Evolutionary conservation across 179 eudicot species (phyloP).

Genomic region (Dionaea muscipula): DNA sequence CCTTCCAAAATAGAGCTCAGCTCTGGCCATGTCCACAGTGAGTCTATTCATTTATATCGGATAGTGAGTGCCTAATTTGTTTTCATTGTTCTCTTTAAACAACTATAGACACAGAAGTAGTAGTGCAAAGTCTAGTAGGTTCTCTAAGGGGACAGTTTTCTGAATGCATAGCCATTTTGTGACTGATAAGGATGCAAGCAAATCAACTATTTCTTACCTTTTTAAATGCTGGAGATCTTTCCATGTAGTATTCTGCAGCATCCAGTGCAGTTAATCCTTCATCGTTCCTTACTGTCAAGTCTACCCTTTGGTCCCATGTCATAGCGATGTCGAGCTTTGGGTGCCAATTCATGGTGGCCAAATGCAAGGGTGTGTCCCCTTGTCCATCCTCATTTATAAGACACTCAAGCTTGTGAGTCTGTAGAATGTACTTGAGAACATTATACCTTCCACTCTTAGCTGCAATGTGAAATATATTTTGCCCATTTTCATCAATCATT

Average conservation of each 20-base stretch:
- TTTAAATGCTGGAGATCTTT: slow-evolving; percentile 1
- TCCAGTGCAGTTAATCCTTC: slow-evolving; percentile 10
- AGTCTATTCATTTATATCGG: no score
- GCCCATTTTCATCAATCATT: slow-evolving; percentile 6
- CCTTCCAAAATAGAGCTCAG: no score
- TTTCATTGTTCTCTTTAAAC: no score
- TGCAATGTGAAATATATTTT: slow-evolving; percentile 11
- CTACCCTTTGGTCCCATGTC: slow-evolving; percentile 21
- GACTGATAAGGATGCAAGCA: background rate
- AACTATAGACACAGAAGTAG: no score
- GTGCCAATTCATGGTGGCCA: slow-evolving; percentile 16
- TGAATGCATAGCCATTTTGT: no score
- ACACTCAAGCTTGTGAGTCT: slow-evolving; percentile 8
- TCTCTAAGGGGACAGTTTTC: background rate
- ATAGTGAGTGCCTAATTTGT: no score
- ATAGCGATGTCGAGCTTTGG: slow-evolving; percentile 15
- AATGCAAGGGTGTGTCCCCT: slow-evolving; percentile 16
- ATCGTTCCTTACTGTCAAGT: slow-evolving; percentile 6
- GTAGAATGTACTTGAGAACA: slow-evolving; percentile 10
- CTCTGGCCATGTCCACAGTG: no score
- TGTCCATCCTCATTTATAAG: slow-evolving; percentile 14
- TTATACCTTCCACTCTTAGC: slow-evolving; percentile 11
- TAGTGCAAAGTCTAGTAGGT: no score
- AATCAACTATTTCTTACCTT: slow-evolving; percentile 1
- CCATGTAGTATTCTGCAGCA: slow-evolving; percentile 8